Percentiles rank a stretch among this genome's conserved stretches.
phyloP scores from a whole-genome alignment of 208 protist genomes.

The Herpetomonas samuelpessoai region DNA sequence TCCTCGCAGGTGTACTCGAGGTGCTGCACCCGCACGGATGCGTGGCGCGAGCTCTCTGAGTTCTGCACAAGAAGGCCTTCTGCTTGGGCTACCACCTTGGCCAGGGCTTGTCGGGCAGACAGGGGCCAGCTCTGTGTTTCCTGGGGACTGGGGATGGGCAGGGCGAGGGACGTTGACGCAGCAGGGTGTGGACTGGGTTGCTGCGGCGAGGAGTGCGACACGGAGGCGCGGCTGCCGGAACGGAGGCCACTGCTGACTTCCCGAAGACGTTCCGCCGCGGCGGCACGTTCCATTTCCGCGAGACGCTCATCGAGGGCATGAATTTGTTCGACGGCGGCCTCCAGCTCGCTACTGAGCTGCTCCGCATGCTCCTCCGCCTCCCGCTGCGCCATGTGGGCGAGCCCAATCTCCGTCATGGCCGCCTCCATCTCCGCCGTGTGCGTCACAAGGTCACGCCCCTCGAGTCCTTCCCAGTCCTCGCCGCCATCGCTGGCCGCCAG shows the following conservation, averaged over 20 bases:
- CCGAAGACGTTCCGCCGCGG: constrained; percentile 31
- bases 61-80: constrained; percentile 54
- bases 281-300: constrained; percentile 60
- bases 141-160: constrained; percentile 18
- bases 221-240: not conserved
- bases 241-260: constrained; percentile 15
- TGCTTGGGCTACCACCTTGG: constrained; percentile 38
- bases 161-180: not conserved
- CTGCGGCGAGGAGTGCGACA: not conserved
- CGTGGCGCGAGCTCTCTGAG: constrained; percentile 41
- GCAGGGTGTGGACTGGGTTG: not conserved
- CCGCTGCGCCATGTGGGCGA: constrained; percentile 47
- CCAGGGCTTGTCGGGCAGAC: constrained; percentile 39
- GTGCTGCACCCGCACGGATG: constrained; percentile 42
- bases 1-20: constrained; percentile 39
- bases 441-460: constrained; percentile 24
- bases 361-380: constrained; percentile 63
- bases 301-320: constrained; percentile 68
- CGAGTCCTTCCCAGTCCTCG: constrained; percentile 1
- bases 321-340: constrained; percentile 71
- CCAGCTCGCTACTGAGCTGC: constrained; percentile 55
- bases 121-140: constrained; percentile 42
- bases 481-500: constrained; percentile 11
- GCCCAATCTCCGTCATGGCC: constrained; percentile 60
- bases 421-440: constrained; percentile 38